phyloP scores from a whole-genome alignment of 306 rosid genomes.

The Cotoneaster glaucophyllus region DNA sequence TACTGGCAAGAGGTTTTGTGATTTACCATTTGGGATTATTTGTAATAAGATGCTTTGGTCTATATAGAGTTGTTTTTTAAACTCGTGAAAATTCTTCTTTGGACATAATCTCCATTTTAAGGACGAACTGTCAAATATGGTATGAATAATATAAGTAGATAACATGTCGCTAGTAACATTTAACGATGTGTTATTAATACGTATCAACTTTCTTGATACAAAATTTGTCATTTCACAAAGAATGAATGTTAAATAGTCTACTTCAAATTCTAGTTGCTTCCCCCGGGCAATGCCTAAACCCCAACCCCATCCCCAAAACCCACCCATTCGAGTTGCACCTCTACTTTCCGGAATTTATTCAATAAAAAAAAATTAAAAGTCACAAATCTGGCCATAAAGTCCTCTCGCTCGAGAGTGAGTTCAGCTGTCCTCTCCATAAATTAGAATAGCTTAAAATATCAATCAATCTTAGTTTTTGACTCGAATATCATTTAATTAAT shows the following conservation, averaged over 20 bases:
- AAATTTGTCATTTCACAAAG: not conserved
- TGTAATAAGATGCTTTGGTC: not conserved
- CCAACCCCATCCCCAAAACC: not conserved
- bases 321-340: not conserved
- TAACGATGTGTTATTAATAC: not conserved
- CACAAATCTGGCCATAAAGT: constrained; percentile 35
- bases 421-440: too few species aligned
- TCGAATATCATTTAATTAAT: not conserved
- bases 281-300: not conserved
- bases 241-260: not conserved
- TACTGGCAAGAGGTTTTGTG: not conserved
- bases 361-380: too few species aligned
- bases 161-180: not conserved
- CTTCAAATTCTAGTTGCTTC: not conserved
- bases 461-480: not conserved
- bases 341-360: too few species aligned
- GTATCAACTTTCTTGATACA: not conserved
- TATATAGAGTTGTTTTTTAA: not conserved
- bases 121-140: too few species aligned
- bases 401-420: constrained; percentile 43
- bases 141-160: too few species aligned
- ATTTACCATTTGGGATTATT: not conserved
- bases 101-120: fast-evolving
- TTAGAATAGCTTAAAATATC: not conserved
- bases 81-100: too few species aligned